These are phyloP conservation scores for Ophiostoma australiae DNA, from an alignment of 2,329 filamentous ascomycete species.

Conservation along the genomic window DNA sequence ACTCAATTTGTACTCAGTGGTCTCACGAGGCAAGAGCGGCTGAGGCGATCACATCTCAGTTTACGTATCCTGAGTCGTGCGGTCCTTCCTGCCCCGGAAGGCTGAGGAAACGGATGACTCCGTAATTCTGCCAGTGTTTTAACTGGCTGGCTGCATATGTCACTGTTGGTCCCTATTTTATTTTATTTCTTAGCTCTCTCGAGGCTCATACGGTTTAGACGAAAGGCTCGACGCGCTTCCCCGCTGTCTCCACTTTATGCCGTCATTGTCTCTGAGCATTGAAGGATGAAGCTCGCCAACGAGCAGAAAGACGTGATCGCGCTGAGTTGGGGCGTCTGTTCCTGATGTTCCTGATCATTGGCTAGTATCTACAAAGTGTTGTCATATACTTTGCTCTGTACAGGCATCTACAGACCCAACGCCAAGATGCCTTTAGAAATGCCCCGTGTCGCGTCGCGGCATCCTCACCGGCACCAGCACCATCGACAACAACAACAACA, in stretches of 20 bases:
- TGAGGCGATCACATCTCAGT: not conserved
- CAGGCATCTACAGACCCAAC: not conserved
- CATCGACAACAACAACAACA: not conserved
- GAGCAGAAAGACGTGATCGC: constrained; percentile 19
- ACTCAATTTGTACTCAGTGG: not conserved
- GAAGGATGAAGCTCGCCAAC: constrained; percentile 12
- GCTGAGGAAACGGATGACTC: not conserved
- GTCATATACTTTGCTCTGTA: not conserved
- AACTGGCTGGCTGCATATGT: not conserved
- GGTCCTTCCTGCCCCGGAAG: not conserved
- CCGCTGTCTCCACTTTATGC: constrained; percentile 15
- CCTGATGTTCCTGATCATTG: too few species aligned
- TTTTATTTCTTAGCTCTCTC: not conserved
- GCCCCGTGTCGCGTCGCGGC: constrained; percentile 19
- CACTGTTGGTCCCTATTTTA: not conserved
- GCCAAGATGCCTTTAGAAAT: constrained; percentile 20
- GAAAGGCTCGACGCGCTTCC: not conserved
- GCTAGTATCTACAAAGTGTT: too few species aligned
- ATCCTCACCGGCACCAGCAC: not conserved
- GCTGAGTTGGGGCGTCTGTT: too few species aligned
- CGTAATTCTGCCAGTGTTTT: not conserved
- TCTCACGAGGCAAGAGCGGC: not conserved
- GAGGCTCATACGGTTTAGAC: not conserved
- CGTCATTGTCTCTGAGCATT: not conserved
- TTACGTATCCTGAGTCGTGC: not conserved